phyloP scores from a whole-genome alignment of 1,284 basidiomycete genomes.

The Earliella scabrosa region DNA sequence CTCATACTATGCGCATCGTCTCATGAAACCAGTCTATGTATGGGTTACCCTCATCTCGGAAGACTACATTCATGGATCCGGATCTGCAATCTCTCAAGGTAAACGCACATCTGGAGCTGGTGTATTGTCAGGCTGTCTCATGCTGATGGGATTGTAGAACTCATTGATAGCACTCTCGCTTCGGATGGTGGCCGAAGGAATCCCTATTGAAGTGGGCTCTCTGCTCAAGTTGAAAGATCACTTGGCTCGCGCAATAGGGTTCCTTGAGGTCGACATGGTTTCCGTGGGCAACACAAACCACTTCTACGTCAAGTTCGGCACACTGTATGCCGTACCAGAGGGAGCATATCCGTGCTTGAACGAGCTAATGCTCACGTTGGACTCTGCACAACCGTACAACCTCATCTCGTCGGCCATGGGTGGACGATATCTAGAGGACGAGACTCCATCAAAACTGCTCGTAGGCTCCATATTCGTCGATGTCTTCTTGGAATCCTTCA shows the following conservation, averaged over 20 bases:
- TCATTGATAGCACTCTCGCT: constrained; percentile 61
- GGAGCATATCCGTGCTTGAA: constrained; percentile 58
- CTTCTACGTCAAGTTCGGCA: constrained; percentile 58
- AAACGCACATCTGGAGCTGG: too few species aligned
- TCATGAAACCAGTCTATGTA: constrained; percentile 46
- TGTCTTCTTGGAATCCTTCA: constrained; percentile 53
- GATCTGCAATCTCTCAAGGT: constrained; percentile 55
- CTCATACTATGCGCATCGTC: not conserved
- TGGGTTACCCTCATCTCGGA: constrained; percentile 41
- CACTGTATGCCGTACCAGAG: constrained; percentile 45
- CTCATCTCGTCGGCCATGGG: constrained; percentile 55
- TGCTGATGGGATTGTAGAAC: too few species aligned
- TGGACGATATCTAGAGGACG: constrained; percentile 46
- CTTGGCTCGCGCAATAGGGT: constrained; percentile 60
- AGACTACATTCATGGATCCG: constrained; percentile 39
- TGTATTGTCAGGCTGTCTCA: too few species aligned
- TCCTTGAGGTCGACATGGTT: constrained; percentile 49
- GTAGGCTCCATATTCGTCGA: constrained; percentile 69
- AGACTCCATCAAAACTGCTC: constrained; percentile 47
- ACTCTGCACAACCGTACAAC: constrained; percentile 54
- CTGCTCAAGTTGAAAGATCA: constrained; percentile 66
- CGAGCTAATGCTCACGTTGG: constrained; percentile 59
- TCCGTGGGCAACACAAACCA: constrained; percentile 50
- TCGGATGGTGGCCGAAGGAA: constrained; percentile 67
- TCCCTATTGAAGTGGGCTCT: constrained; percentile 52